These are phyloP conservation scores for Geotrichum siamense DNA, from an alignment of 1,139 yeast species.

Conservation along the genomic window DNA sequence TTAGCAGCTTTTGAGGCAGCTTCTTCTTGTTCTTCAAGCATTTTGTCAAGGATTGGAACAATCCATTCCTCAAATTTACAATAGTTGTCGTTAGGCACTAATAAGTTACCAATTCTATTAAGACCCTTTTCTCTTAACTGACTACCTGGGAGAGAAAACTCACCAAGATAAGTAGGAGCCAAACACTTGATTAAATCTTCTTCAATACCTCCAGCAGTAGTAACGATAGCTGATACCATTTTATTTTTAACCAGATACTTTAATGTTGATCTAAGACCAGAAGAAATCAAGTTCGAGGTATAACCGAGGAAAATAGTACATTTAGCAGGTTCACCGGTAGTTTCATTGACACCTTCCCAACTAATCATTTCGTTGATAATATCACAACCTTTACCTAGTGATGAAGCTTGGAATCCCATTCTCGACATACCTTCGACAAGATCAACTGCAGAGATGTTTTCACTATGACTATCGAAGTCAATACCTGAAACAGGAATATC, in stretches of 20 bases:
- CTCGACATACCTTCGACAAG: constrained; percentile 73
- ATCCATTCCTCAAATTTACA: constrained; percentile 98
- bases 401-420: constrained; percentile 98
- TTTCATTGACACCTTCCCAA: constrained; percentile 87
- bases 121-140: constrained; percentile 86
- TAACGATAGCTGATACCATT: constrained; percentile 89
- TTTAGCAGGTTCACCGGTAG: constrained; percentile 60
- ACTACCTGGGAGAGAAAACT: constrained; percentile 72
- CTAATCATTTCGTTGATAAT: constrained; percentile 83
- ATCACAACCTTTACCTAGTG: constrained; percentile 80
- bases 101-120: constrained; percentile 92
- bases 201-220: constrained; percentile 96
- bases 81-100: constrained; percentile 96
- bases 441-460: constrained; percentile 64
- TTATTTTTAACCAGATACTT: constrained; percentile 86
- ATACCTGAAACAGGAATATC: constrained; percentile 76
- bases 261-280: constrained; percentile 87
- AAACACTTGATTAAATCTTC: constrained; percentile 93
- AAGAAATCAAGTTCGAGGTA: constrained; percentile 92
- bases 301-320: constrained; percentile 91
- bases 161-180: constrained; percentile 94
- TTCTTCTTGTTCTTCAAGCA: constrained; percentile 82
- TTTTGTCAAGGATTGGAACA: constrained; percentile 79
- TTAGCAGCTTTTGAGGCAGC: constrained; percentile 40
- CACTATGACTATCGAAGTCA: constrained; percentile 65